Evolutionary conservation across 495 filamentous ascomycete species (phyloP).

Genomic region (Copromyces sp.): DNA sequence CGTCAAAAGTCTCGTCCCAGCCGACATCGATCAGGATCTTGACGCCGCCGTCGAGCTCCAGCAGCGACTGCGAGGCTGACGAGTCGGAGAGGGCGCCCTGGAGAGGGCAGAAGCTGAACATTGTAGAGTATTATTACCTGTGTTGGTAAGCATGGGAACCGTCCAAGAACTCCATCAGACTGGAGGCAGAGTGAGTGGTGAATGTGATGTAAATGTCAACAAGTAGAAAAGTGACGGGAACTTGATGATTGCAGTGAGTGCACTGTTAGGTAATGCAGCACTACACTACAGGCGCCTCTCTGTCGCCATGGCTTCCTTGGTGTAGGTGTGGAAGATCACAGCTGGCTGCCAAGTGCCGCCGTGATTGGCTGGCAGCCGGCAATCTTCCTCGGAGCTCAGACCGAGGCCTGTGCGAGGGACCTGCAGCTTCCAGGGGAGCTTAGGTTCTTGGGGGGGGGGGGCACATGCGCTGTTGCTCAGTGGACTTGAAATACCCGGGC

Average conservation of each 20-base stretch:
- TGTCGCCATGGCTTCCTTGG: neutral
- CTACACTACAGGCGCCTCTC: neutral
- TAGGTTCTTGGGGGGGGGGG: no score
- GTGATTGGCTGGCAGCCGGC: neutral
- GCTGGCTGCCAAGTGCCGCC: neutral
- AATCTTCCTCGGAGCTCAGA: neutral
- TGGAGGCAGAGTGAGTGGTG: neutral
- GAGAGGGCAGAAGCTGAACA: conserved; percentile 94
- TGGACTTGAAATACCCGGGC: neutral
- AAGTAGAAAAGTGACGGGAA: neutral
- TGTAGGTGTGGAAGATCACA: neutral
- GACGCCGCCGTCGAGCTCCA: conserved; percentile 93
- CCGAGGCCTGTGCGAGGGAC: neutral
- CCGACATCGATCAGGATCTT: conserved; percentile 92
- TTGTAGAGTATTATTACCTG: conserved; percentile 24
- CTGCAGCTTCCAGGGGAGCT: neutral
- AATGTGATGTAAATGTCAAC: neutral
- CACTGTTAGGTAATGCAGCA: neutral
- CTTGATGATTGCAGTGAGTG: neutral
- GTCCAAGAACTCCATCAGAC: conserved; percentile 4
- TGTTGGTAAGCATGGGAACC: neutral
- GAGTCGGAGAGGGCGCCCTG: conserved; percentile 84
- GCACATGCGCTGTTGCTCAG: neutral
- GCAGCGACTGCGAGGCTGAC: conserved; percentile 79
- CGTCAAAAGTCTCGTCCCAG: conserved; percentile 88